Evolutionary conservation across 2,329 filamentous ascomycete genomes (phyloP).

Genomic region (Kalmusia sp.): DNA sequence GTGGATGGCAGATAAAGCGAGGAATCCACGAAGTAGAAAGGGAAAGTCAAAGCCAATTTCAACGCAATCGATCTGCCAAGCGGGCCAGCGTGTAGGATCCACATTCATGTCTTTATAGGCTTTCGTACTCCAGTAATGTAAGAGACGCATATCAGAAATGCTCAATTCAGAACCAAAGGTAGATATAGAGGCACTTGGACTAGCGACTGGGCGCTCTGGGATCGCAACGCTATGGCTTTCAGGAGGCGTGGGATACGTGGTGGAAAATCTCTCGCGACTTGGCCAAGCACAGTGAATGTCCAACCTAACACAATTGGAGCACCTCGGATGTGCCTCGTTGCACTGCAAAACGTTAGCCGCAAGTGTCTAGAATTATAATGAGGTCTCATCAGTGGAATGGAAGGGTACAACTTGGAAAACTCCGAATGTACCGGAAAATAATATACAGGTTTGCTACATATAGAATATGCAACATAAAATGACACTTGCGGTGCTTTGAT

Average conservation of each 20-base stretch:
- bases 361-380: too few species aligned
- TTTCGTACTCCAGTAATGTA: constrained; percentile 37
- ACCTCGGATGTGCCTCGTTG: constrained; percentile 38
- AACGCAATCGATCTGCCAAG: constrained; percentile 28
- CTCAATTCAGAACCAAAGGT: constrained; percentile 24
- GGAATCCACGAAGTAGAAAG: constrained; percentile 38
- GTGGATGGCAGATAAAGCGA: constrained; percentile 38
- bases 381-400: too few species aligned
- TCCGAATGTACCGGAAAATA: too few species aligned
- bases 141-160: constrained; percentile 34
- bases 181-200: constrained; percentile 9
- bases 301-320: constrained; percentile 37
- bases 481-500: background rate
- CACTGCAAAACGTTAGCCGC: constrained; percentile 24
- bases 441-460: too few species aligned
- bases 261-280: constrained; percentile 23
- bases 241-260: constrained; percentile 20
- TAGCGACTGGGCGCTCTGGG: constrained; percentile 11
- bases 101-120: constrained; percentile 29
- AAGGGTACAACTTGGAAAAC: too few species aligned
- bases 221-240: constrained; percentile 17
- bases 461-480: background rate
- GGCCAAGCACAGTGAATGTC: constrained; percentile 42
- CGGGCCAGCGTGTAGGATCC: constrained; percentile 13
- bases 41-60: constrained; percentile 36